Percentiles rank a stretch among this genome's conserved stretches.
Conservation (phyloP, 2,329 filamentous ascomycete species). For the Aureobasidium sp. region DNA sequence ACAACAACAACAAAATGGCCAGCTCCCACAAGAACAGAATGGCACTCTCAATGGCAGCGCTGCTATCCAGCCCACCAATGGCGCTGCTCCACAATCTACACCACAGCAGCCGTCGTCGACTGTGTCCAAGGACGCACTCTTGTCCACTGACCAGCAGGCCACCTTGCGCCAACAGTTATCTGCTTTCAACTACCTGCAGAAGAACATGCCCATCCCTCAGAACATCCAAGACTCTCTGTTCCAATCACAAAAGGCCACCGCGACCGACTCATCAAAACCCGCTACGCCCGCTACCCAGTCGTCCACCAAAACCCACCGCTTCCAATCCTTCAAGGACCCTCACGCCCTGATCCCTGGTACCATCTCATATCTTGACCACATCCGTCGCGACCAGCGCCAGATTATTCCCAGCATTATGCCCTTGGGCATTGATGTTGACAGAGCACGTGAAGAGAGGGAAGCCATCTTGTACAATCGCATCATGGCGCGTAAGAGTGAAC, state of each 20-base stretch:
- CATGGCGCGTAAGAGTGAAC: constrained; percentile 72
- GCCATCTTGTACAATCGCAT: constrained; percentile 86
- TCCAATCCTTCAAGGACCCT: constrained; percentile 70
- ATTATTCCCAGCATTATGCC: constrained; percentile 86
- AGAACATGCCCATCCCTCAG: constrained; percentile 74
- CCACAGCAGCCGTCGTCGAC: constrained; percentile 24
- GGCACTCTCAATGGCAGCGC: background rate
- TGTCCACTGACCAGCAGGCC: constrained; percentile 70
- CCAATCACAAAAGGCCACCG: constrained; percentile 51
- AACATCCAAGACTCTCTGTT: constrained; percentile 79
- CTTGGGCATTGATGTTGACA: constrained; percentile 78
- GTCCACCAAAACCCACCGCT: constrained; percentile 41
- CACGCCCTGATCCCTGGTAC: constrained; percentile 50
- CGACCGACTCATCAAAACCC: constrained; percentile 36
- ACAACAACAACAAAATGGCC: constrained; percentile 36
- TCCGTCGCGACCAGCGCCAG: constrained; percentile 64
- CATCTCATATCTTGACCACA: constrained; percentile 77
- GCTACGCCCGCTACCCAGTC: constrained; percentile 36
- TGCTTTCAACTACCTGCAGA: constrained; percentile 83
- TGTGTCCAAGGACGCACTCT: constrained; percentile 39
- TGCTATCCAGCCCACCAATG: background rate
- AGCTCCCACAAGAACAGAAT: constrained; percentile 3
- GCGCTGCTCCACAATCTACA: background rate
- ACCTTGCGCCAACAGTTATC: constrained; percentile 79
- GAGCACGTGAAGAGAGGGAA: constrained; percentile 79